A percentile compares a stretch with the other conserved stretches of the same genome.
phyloP scores from a whole-genome alignment of 495 filamentous ascomycete species.

The Mycothermus thermophilus region DNA sequence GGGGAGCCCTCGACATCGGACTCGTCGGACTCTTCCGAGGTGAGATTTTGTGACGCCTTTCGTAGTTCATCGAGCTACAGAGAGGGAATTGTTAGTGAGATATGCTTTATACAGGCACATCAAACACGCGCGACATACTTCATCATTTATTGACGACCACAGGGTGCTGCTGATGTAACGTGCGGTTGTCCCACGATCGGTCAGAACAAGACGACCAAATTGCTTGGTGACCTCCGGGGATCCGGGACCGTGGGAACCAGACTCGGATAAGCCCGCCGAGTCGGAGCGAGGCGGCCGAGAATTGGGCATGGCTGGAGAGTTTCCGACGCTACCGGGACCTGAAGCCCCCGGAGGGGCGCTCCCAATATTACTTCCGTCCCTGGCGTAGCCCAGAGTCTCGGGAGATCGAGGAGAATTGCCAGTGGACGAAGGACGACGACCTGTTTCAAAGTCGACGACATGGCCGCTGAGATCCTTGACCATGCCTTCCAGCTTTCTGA shows the following conservation, averaged over 20 bases:
- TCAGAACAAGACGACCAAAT: slow-evolving; percentile 72
- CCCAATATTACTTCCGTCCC: too few species aligned
- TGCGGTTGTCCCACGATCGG: slow-evolving; percentile 53
- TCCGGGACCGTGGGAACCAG: slow-evolving; percentile 12
- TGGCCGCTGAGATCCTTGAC: slow-evolving; percentile 49
- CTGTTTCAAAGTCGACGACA: too few species aligned
- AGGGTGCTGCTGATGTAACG: slow-evolving; percentile 81
- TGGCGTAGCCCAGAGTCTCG: too few species aligned
- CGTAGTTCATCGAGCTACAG: slow-evolving; percentile 56
- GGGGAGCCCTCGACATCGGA: slow-evolving; percentile 41
- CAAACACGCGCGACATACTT: slow-evolving; percentile 33
- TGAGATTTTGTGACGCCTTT: slow-evolving; percentile 51
- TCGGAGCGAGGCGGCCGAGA: too few species aligned
- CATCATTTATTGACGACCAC: slow-evolving; percentile 78
- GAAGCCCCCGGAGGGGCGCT: too few species aligned
- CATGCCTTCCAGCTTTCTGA: slow-evolving; percentile 69
- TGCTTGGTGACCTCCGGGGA: slow-evolving; percentile 43
- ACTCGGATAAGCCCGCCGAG: slow-evolving; percentile 4
- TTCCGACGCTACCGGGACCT: slow-evolving; percentile 22
- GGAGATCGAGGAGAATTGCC: too few species aligned
- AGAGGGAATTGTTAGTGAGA: too few species aligned
- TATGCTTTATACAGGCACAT: too few species aligned
- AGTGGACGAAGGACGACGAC: too few species aligned
- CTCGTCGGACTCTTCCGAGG: slow-evolving; percentile 51
- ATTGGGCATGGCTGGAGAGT: slow-evolving; percentile 17